Base-by-base conservation (phyloP, 805 yeast species). In the Yamadazyma nakazawae region DNA sequence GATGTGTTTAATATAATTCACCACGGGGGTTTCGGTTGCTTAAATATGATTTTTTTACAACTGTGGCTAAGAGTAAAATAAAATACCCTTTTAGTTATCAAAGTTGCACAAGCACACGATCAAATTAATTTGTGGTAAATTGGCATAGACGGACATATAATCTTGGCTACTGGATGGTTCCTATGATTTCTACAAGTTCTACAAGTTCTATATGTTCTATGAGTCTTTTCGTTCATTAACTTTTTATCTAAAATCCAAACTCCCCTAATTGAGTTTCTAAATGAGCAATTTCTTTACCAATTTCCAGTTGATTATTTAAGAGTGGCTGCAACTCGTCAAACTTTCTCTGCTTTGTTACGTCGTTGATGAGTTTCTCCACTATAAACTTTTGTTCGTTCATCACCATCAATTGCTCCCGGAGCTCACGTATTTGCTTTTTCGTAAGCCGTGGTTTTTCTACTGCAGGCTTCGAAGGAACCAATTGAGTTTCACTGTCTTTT, bases 321-420 rank as follows among this genome's bases (percentile, higher is more conserved):
- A 92, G 66, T 0, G 86, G 74, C 10, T 67, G 69, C 37, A 88
- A 64, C 59, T 88, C 96, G 47, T 90, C 97, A 58, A 88, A 88
- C 52, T 81, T 79, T 37, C 97, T 67, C 43, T 78, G 81, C 53
- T 74, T 75, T 49, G 83, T 86, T 32, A 84, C 80, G 12, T 75
- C 80, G 2, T 74, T 71, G 24, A 87, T 76, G 78, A 84, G 79
- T 13, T 80, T 74, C 48, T 80, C 79, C 2, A 92, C 82, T 50
- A 92, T 64, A 54, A 79, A 91, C 54, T 75, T 74, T 57, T 91
- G 98, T 60, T 91, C 98, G 50, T 84, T 84, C 58, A 89, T 66
- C 10, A 92, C 97, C 85, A 91, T 86, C 48, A 91, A 66, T 53
- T 85, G 84, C 54, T 89, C 92, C 39, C 94, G 66, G 24, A 74